Conservation (phyloP, 305 asterid genomes). For the Solanum hybrid region DNA sequence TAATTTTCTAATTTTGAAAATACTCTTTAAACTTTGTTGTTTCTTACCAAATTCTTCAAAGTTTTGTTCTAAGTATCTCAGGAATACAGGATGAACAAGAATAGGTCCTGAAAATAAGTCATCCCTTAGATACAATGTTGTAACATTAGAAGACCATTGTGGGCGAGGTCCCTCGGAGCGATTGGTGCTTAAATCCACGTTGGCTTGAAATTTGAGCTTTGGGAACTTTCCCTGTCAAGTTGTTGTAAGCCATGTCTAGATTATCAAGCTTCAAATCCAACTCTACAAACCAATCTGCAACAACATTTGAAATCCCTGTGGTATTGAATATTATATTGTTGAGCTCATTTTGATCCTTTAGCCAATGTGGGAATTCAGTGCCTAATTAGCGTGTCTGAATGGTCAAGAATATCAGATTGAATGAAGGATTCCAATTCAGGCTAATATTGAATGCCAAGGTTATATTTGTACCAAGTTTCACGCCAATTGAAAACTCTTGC, state of each 20-base stretch:
- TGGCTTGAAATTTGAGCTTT: neutral
- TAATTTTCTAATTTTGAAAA: neutral
- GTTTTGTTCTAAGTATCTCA: neutral
- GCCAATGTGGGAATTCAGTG: constrained; percentile 25
- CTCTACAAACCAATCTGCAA: constrained; percentile 26
- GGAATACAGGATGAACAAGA: neutral
- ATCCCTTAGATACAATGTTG: constrained; percentile 15
- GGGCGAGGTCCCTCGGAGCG: constrained; percentile 19
- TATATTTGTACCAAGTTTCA: neutral
- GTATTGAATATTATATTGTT: constrained; percentile 1
- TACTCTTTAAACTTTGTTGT: neutral
- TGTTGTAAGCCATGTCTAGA: constrained; percentile 21
- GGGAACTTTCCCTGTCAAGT: constrained; percentile 22
- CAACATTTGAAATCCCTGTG: constrained; percentile 9
- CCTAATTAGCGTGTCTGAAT: constrained; percentile 23
- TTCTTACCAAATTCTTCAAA: neutral
- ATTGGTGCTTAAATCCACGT: constrained; percentile 22
- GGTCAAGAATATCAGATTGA: constrained; percentile 10
- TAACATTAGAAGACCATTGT: constrained; percentile 18
- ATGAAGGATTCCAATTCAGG: constrained; percentile 23
- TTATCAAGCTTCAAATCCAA: constrained; percentile 11
- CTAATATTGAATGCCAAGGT: constrained; percentile 23
- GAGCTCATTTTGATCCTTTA: constrained; percentile 19
- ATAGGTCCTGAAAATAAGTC: constrained; percentile 24
- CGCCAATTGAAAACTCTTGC: constrained; percentile 10